These are phyloP conservation scores for Citrus maxima DNA, from an alignment of 345 rosid species.

Conservation along the genomic window DNA sequence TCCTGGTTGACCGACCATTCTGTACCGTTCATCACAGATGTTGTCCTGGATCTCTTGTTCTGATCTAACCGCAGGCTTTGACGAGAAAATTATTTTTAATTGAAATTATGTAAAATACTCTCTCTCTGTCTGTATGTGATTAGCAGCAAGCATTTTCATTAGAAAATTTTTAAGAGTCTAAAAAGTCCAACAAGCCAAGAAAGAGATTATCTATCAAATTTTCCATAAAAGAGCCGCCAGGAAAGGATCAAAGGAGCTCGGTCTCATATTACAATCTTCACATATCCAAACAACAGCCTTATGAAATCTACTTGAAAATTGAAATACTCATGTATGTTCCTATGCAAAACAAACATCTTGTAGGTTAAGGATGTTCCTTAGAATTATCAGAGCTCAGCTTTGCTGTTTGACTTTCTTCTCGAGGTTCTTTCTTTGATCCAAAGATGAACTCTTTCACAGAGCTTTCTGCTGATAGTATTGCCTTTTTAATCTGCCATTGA, in stretches of 20 bases:
- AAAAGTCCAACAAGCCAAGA: too few species aligned
- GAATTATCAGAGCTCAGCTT: slow-evolving; percentile 19
- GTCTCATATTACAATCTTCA: background rate
- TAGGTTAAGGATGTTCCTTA: slow-evolving; percentile 21
- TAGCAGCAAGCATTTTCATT: too few species aligned
- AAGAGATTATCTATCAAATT: background rate
- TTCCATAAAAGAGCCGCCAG: background rate
- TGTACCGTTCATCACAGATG: background rate
- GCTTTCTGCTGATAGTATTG: slow-evolving; percentile 52
- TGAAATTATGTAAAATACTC: too few species aligned
- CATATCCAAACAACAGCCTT: too few species aligned
- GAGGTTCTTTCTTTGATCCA: slow-evolving; percentile 44
- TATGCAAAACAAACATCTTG: background rate
- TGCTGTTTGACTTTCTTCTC: slow-evolving; percentile 15
- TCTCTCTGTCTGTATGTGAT: too few species aligned
- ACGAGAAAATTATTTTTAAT: background rate
- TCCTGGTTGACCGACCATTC: background rate
- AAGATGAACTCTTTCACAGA: slow-evolving; percentile 54
- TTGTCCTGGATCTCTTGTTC: background rate
- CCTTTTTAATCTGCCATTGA: slow-evolving; percentile 60
- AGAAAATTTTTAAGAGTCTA: too few species aligned
- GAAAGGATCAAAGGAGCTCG: background rate
- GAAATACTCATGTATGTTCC: background rate
- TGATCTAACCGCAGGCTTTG: background rate
- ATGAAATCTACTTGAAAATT: too few species aligned